Percentiles rank a stretch among this genome's conserved stretches.
Conservation (phyloP, 805 yeast species). For the Yamadazyma phyllophila region DNA sequence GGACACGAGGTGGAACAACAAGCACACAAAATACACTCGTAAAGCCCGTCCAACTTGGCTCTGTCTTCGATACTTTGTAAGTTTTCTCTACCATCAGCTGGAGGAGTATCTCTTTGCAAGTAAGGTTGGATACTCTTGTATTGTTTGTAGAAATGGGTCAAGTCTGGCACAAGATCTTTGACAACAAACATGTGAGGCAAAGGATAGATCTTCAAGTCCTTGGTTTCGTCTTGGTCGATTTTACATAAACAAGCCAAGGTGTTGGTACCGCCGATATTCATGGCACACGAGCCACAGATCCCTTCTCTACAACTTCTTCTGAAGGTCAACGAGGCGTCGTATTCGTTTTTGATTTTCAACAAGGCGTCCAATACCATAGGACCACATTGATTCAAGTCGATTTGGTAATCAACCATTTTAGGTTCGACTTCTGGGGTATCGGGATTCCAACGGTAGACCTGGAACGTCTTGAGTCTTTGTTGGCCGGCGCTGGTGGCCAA, state of each 20-base stretch:
- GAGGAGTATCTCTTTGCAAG: conserved; percentile 76
- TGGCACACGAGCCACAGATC: conserved; percentile 98
- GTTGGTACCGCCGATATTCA: conserved; percentile 98
- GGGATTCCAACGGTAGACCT: conserved; percentile 97
- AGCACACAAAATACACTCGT: conserved; percentile 97
- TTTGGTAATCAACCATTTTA: conserved; percentile 72
- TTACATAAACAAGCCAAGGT: conserved; percentile 96
- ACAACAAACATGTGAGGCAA: conserved; percentile 98
- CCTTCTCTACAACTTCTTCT: conserved; percentile 99
- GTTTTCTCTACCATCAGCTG: conserved; percentile 90
- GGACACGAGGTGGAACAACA: conserved; percentile 99
- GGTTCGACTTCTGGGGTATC: conserved; percentile 95
- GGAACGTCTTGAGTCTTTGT: conserved; percentile 71
- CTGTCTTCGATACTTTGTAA: conserved; percentile 90
- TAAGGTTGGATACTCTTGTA: conserved; percentile 97
- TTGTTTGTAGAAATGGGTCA: conserved; percentile 96
- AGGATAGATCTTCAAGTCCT: conserved; percentile 87
- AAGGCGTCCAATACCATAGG: conserved; percentile 98
- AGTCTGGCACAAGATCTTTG: conserved; percentile 95
- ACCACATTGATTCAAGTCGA: conserved; percentile 89
- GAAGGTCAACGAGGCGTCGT: conserved; percentile 91
- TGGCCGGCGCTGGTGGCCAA: conserved; percentile 54
- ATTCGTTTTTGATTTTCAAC: conserved; percentile 92
- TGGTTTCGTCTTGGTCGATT: conserved; percentile 75
- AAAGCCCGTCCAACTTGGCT: conserved; percentile 92